Base-by-base conservation (phyloP, 805 yeast genomes). In the Saccharomycopsis malanga region DNA sequence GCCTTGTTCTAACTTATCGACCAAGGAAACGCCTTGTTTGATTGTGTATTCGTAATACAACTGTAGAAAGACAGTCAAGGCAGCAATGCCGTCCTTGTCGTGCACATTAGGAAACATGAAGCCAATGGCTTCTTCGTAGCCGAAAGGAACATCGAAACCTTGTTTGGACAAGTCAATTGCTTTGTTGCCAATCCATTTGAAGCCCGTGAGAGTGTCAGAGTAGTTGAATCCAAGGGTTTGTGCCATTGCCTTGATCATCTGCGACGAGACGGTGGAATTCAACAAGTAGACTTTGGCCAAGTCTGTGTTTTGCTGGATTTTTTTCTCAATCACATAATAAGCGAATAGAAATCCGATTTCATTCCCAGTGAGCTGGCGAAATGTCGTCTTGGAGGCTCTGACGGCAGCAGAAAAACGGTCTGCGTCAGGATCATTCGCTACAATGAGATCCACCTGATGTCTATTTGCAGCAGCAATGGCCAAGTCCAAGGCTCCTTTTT, bases 351-450 rank as follows among this genome's bases (percentile, higher is more conserved):
- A 76, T 0, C 98, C 98, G 42, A 91, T 73, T 61, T 91, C 96
- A 62, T 91, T 89, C 2, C 98, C 98, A 0, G 89, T 81, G 44
- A 91, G 65, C 62, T 89, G 97, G 47, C 63, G 67, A 95, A 96
- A 89, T 14, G 57, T 49, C 12, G 69, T 70, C 2, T 54, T 44
- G 3, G 57, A 49, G n/a, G 38, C 45, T 54, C 75, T 78, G 17
- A 84, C 73, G 0, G 95, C 96, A 7, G 77, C 83, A 5, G 93
- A 81, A 59, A 91, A 91, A 50, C 98, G 70, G 62, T 91, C 98
- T 0, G 98, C 98, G 64, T 91, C 98, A 0, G 98, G 98, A 59
- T 91, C 98, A 62, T 83, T 91, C 1, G 96, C 96, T 2, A 91
- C 57, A 1, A 91, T 91, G 25, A 87, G 60, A 2, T 66, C 60